Conservation (phyloP, 805 yeast species). For the Komagataella kurtzmanii region DNA sequence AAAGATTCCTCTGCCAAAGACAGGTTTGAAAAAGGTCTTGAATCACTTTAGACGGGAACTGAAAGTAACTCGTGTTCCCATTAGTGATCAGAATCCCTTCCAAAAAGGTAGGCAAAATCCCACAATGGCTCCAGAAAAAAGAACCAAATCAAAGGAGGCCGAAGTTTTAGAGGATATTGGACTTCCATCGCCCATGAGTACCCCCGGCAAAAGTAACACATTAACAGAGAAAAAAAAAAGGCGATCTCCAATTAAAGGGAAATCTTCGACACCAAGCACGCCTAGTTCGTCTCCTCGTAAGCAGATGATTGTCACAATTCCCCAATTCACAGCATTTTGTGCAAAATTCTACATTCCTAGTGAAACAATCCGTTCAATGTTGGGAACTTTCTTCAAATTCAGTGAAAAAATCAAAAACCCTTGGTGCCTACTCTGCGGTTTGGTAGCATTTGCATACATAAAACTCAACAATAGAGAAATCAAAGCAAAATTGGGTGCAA, state of each 20-base stretch:
- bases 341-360: slow-evolving; percentile 52
- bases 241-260: background rate
- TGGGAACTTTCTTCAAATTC: slow-evolving; percentile 36
- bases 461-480: slow-evolving; percentile 37
- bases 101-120: slow-evolving; percentile 6
- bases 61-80: slow-evolving; percentile 13
- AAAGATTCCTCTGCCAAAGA: slow-evolving; percentile 45
- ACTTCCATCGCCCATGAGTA: background rate
- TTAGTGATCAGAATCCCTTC: background rate
- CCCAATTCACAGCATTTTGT: slow-evolving; percentile 33
- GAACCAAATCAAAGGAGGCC: background rate
- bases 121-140: background rate
- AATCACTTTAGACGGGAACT: slow-evolving; percentile 30
- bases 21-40: slow-evolving; percentile 25
- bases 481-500: slow-evolving; percentile 32
- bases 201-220: background rate
- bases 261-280: background rate
- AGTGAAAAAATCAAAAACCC: slow-evolving; percentile 43
- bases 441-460: slow-evolving; percentile 44
- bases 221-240: background rate
- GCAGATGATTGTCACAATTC: background rate
- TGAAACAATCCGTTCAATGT: slow-evolving; percentile 31
- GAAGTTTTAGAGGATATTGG: background rate
- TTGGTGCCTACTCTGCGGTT: slow-evolving; percentile 60
- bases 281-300: background rate